A percentile compares a stretch with the other conserved stretches of the same genome.
phyloP scores from a whole-genome alignment of 305 asterid species.

The Fraxinus albicans region DNA sequence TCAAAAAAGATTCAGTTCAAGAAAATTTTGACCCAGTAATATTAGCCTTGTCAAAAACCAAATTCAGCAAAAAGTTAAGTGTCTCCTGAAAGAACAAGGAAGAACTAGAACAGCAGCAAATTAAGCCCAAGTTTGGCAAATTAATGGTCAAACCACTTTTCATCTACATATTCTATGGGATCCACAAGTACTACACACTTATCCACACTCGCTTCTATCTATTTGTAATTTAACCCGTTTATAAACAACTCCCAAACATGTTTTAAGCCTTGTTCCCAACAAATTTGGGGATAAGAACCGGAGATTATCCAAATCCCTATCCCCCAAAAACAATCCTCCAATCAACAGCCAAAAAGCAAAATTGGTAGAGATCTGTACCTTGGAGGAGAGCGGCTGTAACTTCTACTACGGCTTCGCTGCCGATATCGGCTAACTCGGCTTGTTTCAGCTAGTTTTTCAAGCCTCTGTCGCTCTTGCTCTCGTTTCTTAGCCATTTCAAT shows the following conservation, averaged over 20 bases:
- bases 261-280: neutral
- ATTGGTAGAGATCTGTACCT: constrained; percentile 43
- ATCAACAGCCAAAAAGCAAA: neutral
- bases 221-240: too few relatives aligned
- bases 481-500: constrained; percentile 88
- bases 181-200: neutral
- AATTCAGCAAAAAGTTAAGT: neutral
- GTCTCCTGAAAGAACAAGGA: neutral
- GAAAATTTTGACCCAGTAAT: neutral
- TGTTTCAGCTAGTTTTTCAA: constrained; percentile 84
- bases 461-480: constrained; percentile 86
- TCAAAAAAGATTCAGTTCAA: neutral
- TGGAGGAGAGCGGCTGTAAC: constrained; percentile 81
- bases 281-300: neutral
- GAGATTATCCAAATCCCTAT: neutral
- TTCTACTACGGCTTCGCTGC: constrained; percentile 75
- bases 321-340: neutral
- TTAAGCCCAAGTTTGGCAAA: neutral
- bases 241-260: neutral
- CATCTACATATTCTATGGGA: neutral
- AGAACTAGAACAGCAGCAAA: neutral
- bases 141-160: neutral
- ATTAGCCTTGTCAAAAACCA: neutral
- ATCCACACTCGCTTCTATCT: too few relatives aligned
- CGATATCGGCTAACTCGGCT: constrained; percentile 56